These are phyloP conservation scores for Aspergillus incahuasiensis DNA, from an alignment of 495 filamentous ascomycete species.

Conservation along the genomic window DNA sequence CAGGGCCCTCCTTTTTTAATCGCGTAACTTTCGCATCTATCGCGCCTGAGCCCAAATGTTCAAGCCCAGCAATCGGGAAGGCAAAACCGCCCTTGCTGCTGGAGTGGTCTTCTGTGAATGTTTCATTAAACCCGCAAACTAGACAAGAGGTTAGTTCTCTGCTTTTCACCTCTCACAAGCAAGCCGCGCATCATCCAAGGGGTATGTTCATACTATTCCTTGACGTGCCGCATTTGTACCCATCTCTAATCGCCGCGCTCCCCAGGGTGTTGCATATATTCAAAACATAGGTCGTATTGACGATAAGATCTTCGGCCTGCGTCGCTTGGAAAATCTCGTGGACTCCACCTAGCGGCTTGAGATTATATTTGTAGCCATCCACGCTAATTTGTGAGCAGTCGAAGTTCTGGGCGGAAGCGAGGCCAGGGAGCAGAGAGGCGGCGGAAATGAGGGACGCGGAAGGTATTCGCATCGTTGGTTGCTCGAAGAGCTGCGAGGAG, in stretches of 20 bases:
- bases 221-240: constrained; percentile 56
- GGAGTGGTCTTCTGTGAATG: constrained; percentile 38
- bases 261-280: constrained; percentile 71
- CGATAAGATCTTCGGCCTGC: constrained; percentile 39
- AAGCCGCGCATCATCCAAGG: background rate
- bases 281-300: constrained; percentile 83
- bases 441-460: constrained; percentile 44
- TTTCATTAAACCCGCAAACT: constrained; percentile 77
- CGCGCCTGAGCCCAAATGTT: constrained; percentile 51
- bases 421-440: constrained; percentile 30
- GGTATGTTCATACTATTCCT: constrained; percentile 28
- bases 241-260: constrained; percentile 54
- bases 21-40: constrained; percentile 57
- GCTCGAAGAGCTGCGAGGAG: constrained; percentile 2
- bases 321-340: constrained; percentile 62
- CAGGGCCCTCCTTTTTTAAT: constrained; percentile 57
- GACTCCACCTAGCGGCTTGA: constrained; percentile 65
- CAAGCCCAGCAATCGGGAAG: constrained; percentile 69
- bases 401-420: constrained; percentile 45
- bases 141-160: background rate
- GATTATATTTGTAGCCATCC: constrained; percentile 57
- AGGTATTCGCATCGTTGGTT: constrained; percentile 39
- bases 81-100: constrained; percentile 27
- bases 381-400: constrained; percentile 60
- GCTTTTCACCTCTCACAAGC: background rate